Base-by-base conservation (phyloP, 2,329 filamentous ascomycete species). In the Trichoderma lentiforme region DNA sequence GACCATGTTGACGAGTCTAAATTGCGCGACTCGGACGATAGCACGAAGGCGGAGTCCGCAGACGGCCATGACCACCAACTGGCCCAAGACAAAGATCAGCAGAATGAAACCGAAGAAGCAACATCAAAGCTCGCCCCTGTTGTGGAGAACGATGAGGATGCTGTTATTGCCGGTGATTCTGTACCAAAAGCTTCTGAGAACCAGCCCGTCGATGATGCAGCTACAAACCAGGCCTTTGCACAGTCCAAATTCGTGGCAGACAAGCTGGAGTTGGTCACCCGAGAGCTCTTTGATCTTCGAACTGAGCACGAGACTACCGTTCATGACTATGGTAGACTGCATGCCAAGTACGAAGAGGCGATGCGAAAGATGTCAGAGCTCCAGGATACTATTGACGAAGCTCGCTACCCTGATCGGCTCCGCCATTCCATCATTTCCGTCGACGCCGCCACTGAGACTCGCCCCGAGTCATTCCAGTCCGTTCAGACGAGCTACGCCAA, bases 271-370 rank as follows among this genome's bases (percentile, higher is more conserved):
- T 91, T 87, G 51, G 92, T 98, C 53, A 96, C 92, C 0, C 94
- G 97, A 79, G 96, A 99, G 82, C 90, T 99, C 2, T 89, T 97
- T 71, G 93, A 96, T 76, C 88, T 99, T 66, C 92, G 93, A 18
- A 91, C 97, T 53, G 94, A 98, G 81, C 96, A 99, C 77, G 95
- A 98, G 80, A 86, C 87, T 9, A 95, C 94, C 0, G 80, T 97
- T 21, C 90, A 87, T 74, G 94, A 98, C 72, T 95, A 91, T 76
- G 93, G 97, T 74, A 83, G 90, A 60, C 90, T 99, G 30, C 91
- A 94, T 71, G 87, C 90, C 76, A 98, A 97, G 81, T 99, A 99
- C 76, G 93, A 97, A 78, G 92, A 97, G 77, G 93, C 95, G 6
- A 84, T 99, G 73, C 91, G 91, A 62, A 90, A 92, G 11, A 82